phyloP scores from a whole-genome alignment of 2,329 filamentous ascomycete species.

The Pyrenochaeta sp. region DNA sequence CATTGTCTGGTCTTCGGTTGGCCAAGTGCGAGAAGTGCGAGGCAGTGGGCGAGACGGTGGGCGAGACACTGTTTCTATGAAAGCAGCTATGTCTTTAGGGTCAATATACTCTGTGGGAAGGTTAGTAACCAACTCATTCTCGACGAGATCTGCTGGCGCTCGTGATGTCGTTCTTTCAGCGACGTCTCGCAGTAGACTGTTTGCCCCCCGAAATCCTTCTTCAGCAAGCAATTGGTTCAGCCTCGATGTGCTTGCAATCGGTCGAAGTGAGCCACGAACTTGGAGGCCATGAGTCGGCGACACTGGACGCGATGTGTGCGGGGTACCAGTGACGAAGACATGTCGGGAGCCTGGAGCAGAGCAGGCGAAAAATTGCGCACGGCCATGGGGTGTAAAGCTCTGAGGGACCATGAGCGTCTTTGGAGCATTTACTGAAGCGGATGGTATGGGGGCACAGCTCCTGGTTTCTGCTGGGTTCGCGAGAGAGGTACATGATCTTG shows the following conservation, averaged over 20 bases:
- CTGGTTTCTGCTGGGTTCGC: neutral
- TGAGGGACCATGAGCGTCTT: neutral
- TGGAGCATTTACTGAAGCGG: neutral
- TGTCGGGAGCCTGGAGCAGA: constrained; percentile 35
- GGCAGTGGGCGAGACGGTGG: neutral
- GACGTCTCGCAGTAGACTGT: neutral
- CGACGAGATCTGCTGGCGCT: neutral
- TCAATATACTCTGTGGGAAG: constrained; percentile 4
- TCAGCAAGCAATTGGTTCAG: constrained; percentile 1
- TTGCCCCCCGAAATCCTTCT: neutral
- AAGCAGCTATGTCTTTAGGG: neutral
- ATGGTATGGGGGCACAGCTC: neutral
- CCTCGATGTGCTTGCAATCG: constrained; percentile 15
- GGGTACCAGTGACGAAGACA: constrained; percentile 19
- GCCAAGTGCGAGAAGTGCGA: neutral
- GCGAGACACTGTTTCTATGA: neutral
- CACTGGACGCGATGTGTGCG: constrained; percentile 2
- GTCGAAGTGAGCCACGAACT: constrained; percentile 4
- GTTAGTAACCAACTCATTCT: constrained; percentile 1
- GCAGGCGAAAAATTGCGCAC: constrained; percentile 28
- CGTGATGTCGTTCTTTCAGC: neutral
- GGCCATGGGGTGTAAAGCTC: constrained; percentile 29
- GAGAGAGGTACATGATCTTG: constrained; percentile 1
- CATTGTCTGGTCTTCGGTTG: neutral
- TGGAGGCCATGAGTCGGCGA: constrained; percentile 3